Evolutionary conservation across 495 filamentous ascomycete genomes (phyloP), one percentile per base, ranked within the genome.

Genomic region (Penicillium diatomitis): DNA sequence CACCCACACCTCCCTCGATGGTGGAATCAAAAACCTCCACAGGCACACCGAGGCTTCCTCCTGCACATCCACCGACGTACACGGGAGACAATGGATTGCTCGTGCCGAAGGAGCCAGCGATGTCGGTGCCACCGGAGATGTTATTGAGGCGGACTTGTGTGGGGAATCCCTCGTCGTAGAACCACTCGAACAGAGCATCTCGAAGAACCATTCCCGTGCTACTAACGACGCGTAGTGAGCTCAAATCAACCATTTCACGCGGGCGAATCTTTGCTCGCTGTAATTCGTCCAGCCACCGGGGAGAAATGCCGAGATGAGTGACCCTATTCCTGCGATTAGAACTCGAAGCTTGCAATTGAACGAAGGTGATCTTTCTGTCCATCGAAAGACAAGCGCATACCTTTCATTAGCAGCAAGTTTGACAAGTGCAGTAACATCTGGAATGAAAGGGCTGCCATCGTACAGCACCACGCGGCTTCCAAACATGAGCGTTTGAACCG

Each of bases 181-280:
- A 88, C 85, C 85, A 91, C 48, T 86, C 78, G 60, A 87, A 88
- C 36, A 86, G 69, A 34, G 79, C 72, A 39, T 87, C 77, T 6
- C 83, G 77, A 6, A 90, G 73, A 1, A 89, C 85, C 87, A 90
- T 90, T 8, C 86, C 87, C 4, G 87, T 91, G 48, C 74, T 78
- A 7, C 75, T 80, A 11, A 89, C 85, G 10, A 68, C 57, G 28
- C 67, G 64, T 29, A 91, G 69, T 38, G 53, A 62, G 5, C 72
- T 78, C 8, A 90, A 67, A 49, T 89, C 82, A 20, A 74, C 69
- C 7, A 83, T 68, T 28, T 81, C 61, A 9, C 77, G 74, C 3
- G 87, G 87, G 0, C 56, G 56, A 35, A 87, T 70, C 4, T 71
- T 68, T 38, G 69, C 66, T 45, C 81, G 83, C 52, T 80, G 70